phyloP scores from a whole-genome alignment of 176 grass and related monocot genomes.

The Aechmea fasciata region DNA sequence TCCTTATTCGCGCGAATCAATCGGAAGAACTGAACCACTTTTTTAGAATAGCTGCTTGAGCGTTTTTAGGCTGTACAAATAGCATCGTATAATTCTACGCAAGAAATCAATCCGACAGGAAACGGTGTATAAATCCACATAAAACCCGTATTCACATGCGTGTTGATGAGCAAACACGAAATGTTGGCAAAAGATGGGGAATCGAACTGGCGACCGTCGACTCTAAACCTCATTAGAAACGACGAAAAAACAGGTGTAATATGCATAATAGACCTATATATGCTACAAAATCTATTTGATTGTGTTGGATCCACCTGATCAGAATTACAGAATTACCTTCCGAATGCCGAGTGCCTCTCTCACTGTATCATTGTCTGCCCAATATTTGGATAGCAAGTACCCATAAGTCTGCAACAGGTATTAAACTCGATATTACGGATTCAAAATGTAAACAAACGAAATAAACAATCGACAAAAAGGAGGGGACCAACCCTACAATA shows the following conservation, averaged over 20 bases:
- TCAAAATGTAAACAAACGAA: background rate
- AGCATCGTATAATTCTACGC: background rate
- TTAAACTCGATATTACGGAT: background rate
- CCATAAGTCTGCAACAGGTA: conserved; percentile 22
- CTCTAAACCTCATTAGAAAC: too few relatives aligned
- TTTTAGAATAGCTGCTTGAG: background rate
- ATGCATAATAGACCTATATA: background rate
- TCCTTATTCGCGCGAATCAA: background rate
- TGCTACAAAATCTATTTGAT: background rate
- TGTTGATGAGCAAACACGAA: too few relatives aligned
- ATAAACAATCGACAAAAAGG: background rate
- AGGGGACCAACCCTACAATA: conserved; percentile 31
- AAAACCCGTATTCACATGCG: too few relatives aligned
- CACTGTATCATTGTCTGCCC: conserved; percentile 46
- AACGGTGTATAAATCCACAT: too few relatives aligned
- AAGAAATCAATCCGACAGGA: background rate
- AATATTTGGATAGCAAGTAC: conserved; percentile 36
- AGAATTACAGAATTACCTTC: conserved; percentile 22
- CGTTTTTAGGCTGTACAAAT: background rate
- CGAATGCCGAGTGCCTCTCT: conserved; percentile 50
- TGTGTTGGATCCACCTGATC: background rate
- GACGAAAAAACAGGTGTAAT: too few relatives aligned
- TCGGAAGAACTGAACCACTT: background rate
- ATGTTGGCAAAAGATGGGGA: too few relatives aligned
- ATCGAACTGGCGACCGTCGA: too few relatives aligned